A percentile compares a stretch with the other conserved stretches of the same genome.
These are phyloP conservation scores for Eucalyptus grandis DNA, from an alignment of 345 rosid species.

Conservation along the genomic window DNA sequence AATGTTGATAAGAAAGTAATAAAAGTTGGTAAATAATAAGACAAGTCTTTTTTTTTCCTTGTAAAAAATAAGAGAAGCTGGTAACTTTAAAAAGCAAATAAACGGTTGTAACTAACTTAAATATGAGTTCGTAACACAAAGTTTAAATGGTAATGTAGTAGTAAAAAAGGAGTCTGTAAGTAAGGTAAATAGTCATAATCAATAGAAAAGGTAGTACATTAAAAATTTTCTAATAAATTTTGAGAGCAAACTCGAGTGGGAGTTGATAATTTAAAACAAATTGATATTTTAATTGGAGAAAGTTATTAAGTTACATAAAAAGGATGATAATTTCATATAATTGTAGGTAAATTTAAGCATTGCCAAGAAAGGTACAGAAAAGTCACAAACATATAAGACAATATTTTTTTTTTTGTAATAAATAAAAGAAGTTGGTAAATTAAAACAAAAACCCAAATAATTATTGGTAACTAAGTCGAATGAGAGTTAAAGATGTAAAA, in stretches of 20 bases:
- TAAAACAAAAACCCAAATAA: background rate
- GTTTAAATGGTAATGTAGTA: background rate
- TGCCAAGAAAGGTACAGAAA: background rate
- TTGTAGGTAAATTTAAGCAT: background rate
- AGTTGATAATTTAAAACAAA: background rate
- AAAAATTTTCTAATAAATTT: background rate
- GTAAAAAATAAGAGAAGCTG: background rate
- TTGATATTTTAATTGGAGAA: background rate
- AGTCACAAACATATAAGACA: rapidly evolving
- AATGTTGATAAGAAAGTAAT: background rate
- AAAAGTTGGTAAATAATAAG: background rate
- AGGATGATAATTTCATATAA: background rate
- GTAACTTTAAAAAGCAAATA: background rate
- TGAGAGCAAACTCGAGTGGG: background rate
- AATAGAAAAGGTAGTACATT: background rate
- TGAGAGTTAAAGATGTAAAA: background rate
- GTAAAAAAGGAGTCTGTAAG: background rate
- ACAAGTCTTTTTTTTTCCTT: background rate
- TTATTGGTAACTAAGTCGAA: background rate
- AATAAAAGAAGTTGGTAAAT: background rate
- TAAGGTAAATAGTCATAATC: background rate
- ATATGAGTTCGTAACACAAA: background rate
- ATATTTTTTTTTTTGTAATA: background rate
- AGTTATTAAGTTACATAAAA: background rate
- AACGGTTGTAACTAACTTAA: background rate